These are phyloP conservation scores for Mucor circinelloides DNA, from an alignment of 371 early-diverging fungal genomes.

Conservation along the genomic window DNA sequence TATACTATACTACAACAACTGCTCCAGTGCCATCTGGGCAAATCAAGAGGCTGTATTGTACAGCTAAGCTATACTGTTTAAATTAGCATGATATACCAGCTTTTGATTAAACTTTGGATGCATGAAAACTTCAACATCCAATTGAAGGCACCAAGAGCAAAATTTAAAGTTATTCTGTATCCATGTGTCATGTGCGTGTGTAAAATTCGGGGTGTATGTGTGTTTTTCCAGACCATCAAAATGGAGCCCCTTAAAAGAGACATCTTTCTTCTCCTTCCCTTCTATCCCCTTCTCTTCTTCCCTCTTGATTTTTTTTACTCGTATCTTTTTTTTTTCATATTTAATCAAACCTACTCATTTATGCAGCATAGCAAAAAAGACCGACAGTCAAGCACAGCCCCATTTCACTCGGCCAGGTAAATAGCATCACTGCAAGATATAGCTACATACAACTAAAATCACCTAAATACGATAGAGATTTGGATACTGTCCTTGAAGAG, in stretches of 20 bases:
- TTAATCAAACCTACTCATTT: background rate
- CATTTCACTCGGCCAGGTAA: constrained; percentile 7
- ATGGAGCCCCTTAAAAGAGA: background rate
- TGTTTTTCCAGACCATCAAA: background rate
- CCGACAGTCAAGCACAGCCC: background rate
- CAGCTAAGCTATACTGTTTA: too few species aligned
- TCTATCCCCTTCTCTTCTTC: background rate
- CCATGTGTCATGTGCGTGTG: background rate
- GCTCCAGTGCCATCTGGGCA: too few species aligned
- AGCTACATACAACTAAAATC: background rate
- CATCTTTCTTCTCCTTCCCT: background rate
- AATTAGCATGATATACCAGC: too few species aligned
- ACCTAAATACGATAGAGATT: constrained; percentile 24
- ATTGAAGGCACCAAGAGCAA: background rate
- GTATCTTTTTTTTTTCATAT: too few species aligned
- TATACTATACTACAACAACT: too few species aligned
- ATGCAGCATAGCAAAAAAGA: constrained; percentile 1
- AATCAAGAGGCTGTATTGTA: too few species aligned
- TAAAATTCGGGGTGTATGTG: background rate
- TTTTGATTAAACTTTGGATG: too few species aligned
- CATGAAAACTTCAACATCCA: background rate
- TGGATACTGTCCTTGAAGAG: constrained; percentile 42
- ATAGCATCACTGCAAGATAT: too few species aligned
- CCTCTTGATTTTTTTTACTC: background rate
- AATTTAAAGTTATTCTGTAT: background rate